Percentiles rank a stretch among this genome's conserved stretches.
Conservation (phyloP, 208 protist species). For the Leishmania tarentolae region DNA sequence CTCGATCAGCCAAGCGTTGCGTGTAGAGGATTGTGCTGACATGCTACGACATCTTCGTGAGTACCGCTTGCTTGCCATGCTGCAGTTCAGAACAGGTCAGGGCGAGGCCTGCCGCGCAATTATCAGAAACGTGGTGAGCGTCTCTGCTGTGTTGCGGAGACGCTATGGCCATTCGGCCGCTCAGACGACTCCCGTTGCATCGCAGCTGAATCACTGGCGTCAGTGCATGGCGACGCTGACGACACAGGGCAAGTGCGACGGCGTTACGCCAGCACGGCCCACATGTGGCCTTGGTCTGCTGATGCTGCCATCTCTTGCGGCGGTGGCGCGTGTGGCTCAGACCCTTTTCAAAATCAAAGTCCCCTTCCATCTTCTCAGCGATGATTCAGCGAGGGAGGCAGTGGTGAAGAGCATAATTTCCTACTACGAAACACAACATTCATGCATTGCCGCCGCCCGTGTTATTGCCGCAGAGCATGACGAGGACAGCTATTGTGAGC, state of each 20-base stretch:
- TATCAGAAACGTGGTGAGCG: slow-evolving; percentile 35
- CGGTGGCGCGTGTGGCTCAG: slow-evolving; percentile 13
- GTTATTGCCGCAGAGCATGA: neutral
- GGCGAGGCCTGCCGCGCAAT: slow-evolving; percentile 25
- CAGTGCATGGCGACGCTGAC: slow-evolving; percentile 15
- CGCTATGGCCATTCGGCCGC: neutral
- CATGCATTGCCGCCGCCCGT: neutral
- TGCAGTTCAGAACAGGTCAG: slow-evolving; percentile 57
- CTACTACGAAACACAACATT: slow-evolving; percentile 3
- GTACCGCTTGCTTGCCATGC: slow-evolving; percentile 69
- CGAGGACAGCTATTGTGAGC: neutral
- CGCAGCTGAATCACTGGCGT: slow-evolving; percentile 13
- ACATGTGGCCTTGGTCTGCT: slow-evolving; percentile 18
- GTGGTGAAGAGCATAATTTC: neutral
- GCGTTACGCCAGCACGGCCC: neutral
- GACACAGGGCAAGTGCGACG: neutral
- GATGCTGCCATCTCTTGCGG: slow-evolving; percentile 11
- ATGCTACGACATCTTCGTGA: slow-evolving; percentile 56
- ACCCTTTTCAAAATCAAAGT: slow-evolving; percentile 12
- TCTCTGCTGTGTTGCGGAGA: slow-evolving; percentile 16
- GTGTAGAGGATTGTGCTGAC: slow-evolving; percentile 65
- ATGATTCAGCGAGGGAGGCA: neutral
- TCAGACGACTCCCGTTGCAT: neutral
- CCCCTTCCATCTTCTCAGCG: neutral
- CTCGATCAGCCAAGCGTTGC: slow-evolving; percentile 25